These are phyloP conservation scores for Leccinum truebloodii DNA, from an alignment of 768 basidiomycete species.

Conservation along the genomic window DNA sequence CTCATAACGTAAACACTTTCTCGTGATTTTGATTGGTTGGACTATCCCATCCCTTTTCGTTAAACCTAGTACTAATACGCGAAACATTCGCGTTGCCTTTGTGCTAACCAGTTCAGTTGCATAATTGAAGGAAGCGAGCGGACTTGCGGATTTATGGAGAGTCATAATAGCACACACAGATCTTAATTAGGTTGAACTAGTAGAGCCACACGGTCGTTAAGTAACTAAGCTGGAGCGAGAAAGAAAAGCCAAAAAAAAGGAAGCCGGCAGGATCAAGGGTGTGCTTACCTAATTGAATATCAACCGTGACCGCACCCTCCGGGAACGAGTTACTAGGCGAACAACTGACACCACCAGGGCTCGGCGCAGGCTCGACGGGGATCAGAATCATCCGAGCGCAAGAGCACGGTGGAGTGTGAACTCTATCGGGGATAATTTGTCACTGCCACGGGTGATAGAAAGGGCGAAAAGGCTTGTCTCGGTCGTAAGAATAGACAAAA, in stretches of 20 bases:
- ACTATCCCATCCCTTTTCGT: not conserved
- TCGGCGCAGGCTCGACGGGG: conserved; percentile 27
- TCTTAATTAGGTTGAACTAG: conserved; percentile 12
- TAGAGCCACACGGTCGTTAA: conserved; percentile 16
- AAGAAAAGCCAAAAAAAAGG: conserved; percentile 31
- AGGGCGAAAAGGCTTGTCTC: conserved; percentile 10
- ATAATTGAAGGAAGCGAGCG: conserved; percentile 20
- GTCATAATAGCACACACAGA: conserved; percentile 11
- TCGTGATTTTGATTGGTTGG: not conserved
- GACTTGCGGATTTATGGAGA: conserved; percentile 5
- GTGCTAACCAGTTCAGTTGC: not conserved
- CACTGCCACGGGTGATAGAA: conserved; percentile 5
- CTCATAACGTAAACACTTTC: not conserved
- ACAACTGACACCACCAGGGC: conserved; percentile 19
- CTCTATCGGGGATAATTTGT: conserved; percentile 15
- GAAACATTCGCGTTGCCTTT: not conserved
- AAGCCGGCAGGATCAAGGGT: conserved; percentile 7
- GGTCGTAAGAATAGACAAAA: conserved; percentile 12
- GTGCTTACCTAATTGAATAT: conserved; percentile 27
- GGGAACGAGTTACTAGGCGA: conserved; percentile 18
- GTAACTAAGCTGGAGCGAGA: conserved; percentile 17
- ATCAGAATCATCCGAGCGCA: conserved; percentile 12
- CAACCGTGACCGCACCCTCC: conserved; percentile 1
- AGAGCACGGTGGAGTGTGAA: conserved; percentile 1
- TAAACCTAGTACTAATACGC: not conserved